A percentile compares a stretch with the other conserved stretches of the same genome.
Conservation (phyloP, 495 filamentous ascomycete species). For the Neurospora pannonica region DNA sequence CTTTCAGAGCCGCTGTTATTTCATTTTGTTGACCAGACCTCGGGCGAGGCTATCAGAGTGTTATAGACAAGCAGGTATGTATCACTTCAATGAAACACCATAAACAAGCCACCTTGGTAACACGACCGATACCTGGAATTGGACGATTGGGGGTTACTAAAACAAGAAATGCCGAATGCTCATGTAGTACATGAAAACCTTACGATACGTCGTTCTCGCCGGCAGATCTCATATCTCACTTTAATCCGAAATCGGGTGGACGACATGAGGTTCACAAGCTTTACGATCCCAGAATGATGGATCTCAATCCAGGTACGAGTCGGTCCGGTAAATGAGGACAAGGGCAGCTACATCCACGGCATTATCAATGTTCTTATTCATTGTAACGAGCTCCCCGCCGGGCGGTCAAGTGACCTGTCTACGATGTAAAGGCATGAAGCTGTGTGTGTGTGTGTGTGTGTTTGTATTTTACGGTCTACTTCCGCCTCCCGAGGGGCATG, state of each 20-base stretch:
- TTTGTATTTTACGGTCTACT: no score
- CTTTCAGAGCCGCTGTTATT: background rate
- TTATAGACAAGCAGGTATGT: background rate
- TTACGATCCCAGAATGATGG: no score
- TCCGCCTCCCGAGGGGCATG: no score
- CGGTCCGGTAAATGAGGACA: background rate
- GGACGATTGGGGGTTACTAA: background rate
- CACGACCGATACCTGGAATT: background rate
- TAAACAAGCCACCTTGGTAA: background rate
- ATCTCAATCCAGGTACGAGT: background rate
- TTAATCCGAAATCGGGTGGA: background rate
- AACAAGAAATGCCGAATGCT: background rate
- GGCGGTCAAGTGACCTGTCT: background rate
- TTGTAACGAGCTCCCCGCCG: background rate
- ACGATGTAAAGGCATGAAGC: background rate
- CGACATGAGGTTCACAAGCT: background rate
- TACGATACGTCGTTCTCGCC: background rate
- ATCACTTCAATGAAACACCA: background rate
- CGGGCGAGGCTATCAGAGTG: background rate
- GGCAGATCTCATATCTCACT: background rate
- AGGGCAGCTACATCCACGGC: background rate
- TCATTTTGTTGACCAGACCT: background rate
- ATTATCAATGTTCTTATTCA: background rate
- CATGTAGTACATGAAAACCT: background rate
- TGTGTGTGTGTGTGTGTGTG: no score